Evolutionary conservation across 768 basidiomycete genomes (phyloP), one percentile per base, ranked within the genome.

Genomic region (Rhodotorula kratochvilovae): DNA sequence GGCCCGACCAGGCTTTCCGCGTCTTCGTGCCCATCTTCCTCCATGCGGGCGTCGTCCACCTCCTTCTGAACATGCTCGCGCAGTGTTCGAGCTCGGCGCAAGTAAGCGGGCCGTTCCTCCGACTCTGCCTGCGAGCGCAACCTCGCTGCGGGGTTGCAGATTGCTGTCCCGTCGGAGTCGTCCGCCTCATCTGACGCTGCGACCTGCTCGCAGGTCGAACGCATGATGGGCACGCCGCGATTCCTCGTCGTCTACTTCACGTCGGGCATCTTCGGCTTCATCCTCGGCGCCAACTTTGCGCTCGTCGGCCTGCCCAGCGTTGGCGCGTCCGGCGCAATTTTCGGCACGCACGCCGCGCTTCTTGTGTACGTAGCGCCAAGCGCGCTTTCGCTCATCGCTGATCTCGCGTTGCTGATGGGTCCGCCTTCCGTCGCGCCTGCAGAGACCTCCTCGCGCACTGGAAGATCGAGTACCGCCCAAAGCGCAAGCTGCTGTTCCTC

Each of bases 31-130:
- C 58, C 45, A 81, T 91, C 72, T 76, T 98, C 79, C 81, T 97
- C 11, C 95, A 98, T 76, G 96, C 92, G 19, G 95, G 95, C n/a
- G 84, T 99, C 67, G 83, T 99, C n/a, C 95, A 99, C 79, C 84
- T 95, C 46, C 74, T 89, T 8, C 78, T 99, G 70, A 99, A 99
- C 79, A 89, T 97, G 88, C 79, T 94, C 39, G 93, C 89, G 23
- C 94, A 95, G 76, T 79, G 90, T 67, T 86, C 85, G 0, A 82
- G 90, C n/a, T 89, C 88, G 13, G 74, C 70, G 46, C 88, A 90
- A 81, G 91, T 90, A 77, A 75, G 39, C 39, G 25, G 66, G n/a
- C n/a, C n/a, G n/a, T n/a, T 64, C 58, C 13, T 13, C 36, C 35
- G 35, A 58, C 33, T 58, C 31, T 10, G 33, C 39, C 43, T 12